Base-by-base conservation (phyloP, 139 green algal species). In the Coelastrella sp. region DNA sequence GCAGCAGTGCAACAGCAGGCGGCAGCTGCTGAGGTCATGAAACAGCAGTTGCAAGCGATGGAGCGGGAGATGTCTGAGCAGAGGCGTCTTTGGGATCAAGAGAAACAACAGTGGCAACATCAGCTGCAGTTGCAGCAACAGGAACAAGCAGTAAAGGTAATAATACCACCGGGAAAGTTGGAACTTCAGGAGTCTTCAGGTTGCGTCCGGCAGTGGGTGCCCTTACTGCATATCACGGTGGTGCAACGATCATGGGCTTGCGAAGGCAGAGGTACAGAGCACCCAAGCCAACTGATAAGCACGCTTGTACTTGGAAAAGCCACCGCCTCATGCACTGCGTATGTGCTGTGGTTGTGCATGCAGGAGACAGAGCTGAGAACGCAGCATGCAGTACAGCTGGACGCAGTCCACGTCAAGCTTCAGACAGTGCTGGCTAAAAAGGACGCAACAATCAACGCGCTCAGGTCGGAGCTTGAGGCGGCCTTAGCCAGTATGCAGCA, bases 321-420 rank as follows among this genome's bases (percentile, higher is more conserved):
- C 32, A 47, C 32, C 32, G 32, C 32, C 32, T 47, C 32, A 47
- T 47, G 32, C 32, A 71, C 61, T 10, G 11, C 61, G 61, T 71
- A 71, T 71, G 61, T 13, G 61, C 11, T 10, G 61, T 13, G 8
- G 61, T 13, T 71, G 61, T 13, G 32, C 61, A 19, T 71, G 47
- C 85, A 87, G 80, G 84, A 87, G 73, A 22, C 60, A 5, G 66
- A 90, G 0, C 11, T 91, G 10, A 80, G 76, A 32, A 71, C 84
- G 3, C 78, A 85, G 79, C 88, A 94, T 57, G 61, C 81, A 4
- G 13, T 87, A 20, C 56, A 92, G 84, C 83, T 93, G 54, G 88
- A 91, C n/a, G 54, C 80, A 23, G 88, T 92, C 57, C 76, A 89
- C 6, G 7, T 13, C 1, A 77, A 76, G 71, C 74, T 92, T 54